phyloP scores from a whole-genome alignment of 2,329 filamentous ascomycete genomes.

The Scedosporium minutisporum region DNA sequence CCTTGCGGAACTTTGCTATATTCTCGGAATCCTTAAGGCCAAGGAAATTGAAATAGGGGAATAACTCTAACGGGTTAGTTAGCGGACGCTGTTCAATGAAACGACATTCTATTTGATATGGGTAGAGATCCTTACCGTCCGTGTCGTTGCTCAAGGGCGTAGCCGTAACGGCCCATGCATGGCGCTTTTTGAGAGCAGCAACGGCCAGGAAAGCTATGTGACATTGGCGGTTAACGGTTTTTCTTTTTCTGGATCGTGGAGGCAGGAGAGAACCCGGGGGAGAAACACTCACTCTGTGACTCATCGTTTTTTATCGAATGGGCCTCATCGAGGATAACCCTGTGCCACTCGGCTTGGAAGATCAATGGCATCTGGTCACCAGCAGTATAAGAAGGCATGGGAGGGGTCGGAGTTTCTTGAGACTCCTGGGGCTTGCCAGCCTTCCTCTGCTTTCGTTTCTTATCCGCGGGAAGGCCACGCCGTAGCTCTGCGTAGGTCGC shows the following conservation, averaged over 20 bases:
- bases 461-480: background rate
- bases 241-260: too few relatives aligned
- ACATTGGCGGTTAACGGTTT: background rate
- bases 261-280: background rate
- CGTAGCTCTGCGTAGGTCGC: background rate
- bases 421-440: background rate
- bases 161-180: background rate
- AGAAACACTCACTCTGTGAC: conserved; percentile 18
- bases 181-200: background rate
- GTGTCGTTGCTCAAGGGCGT: background rate
- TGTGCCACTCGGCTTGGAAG: conserved; percentile 30
- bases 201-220: background rate
- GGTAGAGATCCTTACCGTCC: background rate
- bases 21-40: conserved; percentile 11
- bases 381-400: too few relatives aligned
- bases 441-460: background rate
- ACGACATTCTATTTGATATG: background rate
- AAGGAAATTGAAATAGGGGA: conserved; percentile 24
- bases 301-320: conserved; percentile 44
- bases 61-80: conserved; percentile 20
- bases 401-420: background rate
- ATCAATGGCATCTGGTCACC: conserved; percentile 17
- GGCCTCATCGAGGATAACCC: conserved; percentile 48
- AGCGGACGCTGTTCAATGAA: background rate
- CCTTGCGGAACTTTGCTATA: background rate